Percentiles rank a stretch among this genome's conserved stretches.
Conservation (phyloP, 2,329 filamentous ascomycete genomes). For the Trichophyton mentagrophytes region DNA sequence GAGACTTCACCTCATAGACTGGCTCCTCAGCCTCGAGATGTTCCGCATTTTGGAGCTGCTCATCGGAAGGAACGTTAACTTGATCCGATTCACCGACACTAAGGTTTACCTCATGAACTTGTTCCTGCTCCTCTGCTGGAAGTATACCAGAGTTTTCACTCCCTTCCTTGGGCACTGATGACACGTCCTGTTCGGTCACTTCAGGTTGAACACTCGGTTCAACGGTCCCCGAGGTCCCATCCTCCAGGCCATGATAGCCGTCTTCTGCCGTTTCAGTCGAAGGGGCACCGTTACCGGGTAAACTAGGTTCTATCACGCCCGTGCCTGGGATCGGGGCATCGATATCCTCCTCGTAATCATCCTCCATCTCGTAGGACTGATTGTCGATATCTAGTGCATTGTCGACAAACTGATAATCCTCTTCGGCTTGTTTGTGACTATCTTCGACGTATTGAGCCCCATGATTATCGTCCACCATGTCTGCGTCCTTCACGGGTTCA, state of each 20-base stretch:
- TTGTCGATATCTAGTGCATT: constrained; percentile 1
- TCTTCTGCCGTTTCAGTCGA: not conserved
- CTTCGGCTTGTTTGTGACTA: constrained; percentile 14
- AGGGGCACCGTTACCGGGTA: not conserved
- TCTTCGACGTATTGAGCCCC: constrained; percentile 17
- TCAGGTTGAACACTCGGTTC: not conserved
- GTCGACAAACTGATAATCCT: constrained; percentile 12
- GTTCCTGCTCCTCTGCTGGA: not conserved
- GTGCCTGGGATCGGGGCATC: constrained; percentile 19
- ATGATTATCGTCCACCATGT: constrained; percentile 33
- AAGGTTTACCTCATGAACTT: not conserved
- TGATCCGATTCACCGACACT: not conserved
- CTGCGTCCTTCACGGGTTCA: constrained; percentile 29
- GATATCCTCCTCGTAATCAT: constrained; percentile 26
- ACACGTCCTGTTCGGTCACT: not conserved
- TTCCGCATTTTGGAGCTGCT: not conserved
- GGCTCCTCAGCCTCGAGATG: not conserved
- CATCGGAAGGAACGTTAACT: not conserved
- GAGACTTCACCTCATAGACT: not conserved
- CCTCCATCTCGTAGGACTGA: constrained; percentile 25
- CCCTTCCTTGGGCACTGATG: not conserved
- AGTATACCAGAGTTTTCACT: not conserved
- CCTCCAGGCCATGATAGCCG: not conserved
- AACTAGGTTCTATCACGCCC: not conserved
- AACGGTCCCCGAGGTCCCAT: not conserved